Evolutionary conservation across 148 eudicot species (phyloP).

Genomic region (Camellia granthamiana): DNA sequence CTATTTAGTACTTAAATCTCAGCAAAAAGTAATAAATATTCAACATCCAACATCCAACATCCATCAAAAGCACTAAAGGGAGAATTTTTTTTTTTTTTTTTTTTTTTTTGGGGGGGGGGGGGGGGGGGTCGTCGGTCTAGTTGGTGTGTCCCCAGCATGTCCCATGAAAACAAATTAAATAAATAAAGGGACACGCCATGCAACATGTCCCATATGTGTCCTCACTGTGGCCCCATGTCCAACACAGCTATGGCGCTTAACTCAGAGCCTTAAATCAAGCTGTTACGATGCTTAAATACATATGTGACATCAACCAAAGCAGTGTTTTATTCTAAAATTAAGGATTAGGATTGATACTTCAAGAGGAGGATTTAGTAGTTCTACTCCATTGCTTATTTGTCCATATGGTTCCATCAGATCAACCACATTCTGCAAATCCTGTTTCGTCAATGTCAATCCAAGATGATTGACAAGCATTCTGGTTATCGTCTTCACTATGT

Average conservation of each 20-base stretch:
- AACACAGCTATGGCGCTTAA: background rate
- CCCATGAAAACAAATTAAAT: too few species aligned
- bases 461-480: conserved; percentile 77
- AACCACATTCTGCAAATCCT: conserved; percentile 72
- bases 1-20: too few species aligned
- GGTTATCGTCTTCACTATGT: conserved; percentile 53
- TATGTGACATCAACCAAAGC: background rate
- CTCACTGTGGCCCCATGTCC: too few species aligned
- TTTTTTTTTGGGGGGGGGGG: too few species aligned
- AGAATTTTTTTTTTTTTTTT: too few species aligned
- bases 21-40: too few species aligned
- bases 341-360: conserved; percentile 32
- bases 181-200: too few species aligned
- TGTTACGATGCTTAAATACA: background rate
- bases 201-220: too few species aligned
- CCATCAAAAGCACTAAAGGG: too few species aligned
- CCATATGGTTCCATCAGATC: conserved; percentile 96
- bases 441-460: conserved; percentile 76
- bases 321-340: background rate
- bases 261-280: background rate
- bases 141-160: too few species aligned
- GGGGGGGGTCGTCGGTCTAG: too few species aligned
- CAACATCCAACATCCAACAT: too few species aligned
- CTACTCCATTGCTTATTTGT: conserved; percentile 74
- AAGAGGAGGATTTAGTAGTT: conserved; percentile 68